Percentiles rank a stretch among this genome's conserved stretches.
phyloP scores from a whole-genome alignment of 2,329 filamentous ascomycete species.

The Aureobasidium sp. region DNA sequence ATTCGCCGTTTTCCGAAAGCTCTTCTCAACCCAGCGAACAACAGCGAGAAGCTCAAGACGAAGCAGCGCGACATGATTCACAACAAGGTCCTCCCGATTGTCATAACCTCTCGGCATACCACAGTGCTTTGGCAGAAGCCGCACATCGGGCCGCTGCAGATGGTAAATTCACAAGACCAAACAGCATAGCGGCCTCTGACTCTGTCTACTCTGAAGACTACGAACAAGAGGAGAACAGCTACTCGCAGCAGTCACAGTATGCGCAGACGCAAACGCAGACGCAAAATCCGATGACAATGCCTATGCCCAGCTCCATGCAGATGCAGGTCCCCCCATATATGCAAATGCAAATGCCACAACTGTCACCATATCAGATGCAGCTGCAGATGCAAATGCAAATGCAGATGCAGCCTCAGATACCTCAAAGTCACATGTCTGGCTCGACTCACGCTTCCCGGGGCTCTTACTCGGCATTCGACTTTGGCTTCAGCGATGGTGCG shows the following conservation, averaged over 20 bases:
- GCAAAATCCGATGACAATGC: not conserved
- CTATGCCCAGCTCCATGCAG: not conserved
- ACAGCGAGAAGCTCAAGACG: not conserved
- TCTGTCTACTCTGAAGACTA: constrained; percentile 21
- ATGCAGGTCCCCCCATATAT: not conserved
- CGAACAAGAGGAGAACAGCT: constrained; percentile 19
- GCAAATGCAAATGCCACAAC: not conserved
- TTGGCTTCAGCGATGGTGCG: constrained; percentile 33
- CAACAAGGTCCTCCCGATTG: constrained; percentile 31
- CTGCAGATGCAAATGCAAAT: not conserved
- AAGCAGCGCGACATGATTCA: constrained; percentile 8
- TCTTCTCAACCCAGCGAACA: constrained; percentile 5
- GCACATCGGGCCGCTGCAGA: constrained; percentile 68
- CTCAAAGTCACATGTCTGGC: constrained; percentile 4
- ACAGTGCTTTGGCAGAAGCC: constrained; percentile 76
- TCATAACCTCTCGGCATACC: constrained; percentile 63
- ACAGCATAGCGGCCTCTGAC: constrained; percentile 36
- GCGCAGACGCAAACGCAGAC: not conserved
- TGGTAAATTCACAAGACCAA: constrained; percentile 64
- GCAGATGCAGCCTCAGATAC: constrained; percentile 6
- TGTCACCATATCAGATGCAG: too few species aligned
- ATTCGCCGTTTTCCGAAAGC: constrained; percentile 10
- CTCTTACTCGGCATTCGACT: constrained; percentile 30
- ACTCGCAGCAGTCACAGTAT: not conserved
- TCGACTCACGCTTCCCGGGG: constrained; percentile 9